A percentile compares a stretch with the other conserved stretches of the same genome.
phyloP scores from a whole-genome alignment of 208 protist species.

The Leishmania gerbilli region DNA sequence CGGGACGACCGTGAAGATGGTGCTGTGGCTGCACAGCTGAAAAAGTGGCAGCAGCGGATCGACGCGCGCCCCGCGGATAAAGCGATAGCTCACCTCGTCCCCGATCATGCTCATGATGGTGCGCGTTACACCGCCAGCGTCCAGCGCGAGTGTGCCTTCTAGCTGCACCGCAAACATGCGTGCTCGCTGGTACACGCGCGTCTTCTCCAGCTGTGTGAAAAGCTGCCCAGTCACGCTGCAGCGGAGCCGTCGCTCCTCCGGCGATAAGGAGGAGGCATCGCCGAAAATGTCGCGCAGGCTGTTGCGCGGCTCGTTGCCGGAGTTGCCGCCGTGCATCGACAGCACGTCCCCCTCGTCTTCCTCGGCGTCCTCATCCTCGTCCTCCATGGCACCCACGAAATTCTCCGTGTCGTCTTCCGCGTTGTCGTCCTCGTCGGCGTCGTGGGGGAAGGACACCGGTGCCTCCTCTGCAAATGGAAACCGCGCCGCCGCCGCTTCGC shows the following conservation, averaged over 20 bases:
- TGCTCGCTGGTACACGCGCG: slow-evolving; percentile 67
- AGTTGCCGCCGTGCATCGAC: background rate
- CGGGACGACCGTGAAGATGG: slow-evolving; percentile 79
- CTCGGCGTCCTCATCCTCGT: slow-evolving; percentile 15
- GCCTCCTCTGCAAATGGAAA: background rate
- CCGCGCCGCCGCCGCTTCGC: background rate
- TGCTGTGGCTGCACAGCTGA: slow-evolving; percentile 78
- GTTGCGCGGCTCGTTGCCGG: background rate
- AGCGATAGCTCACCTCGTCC: slow-evolving; percentile 82
- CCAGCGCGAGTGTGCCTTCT: slow-evolving; percentile 54
- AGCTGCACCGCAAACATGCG: slow-evolving; percentile 85
- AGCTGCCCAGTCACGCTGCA: slow-evolving; percentile 62
- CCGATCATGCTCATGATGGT: slow-evolving; percentile 84
- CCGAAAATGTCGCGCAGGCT: slow-evolving; percentile 11
- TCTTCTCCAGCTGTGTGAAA: slow-evolving; percentile 66
- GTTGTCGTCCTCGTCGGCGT: background rate
- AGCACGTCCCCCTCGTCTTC: background rate
- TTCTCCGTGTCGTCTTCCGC: slow-evolving; percentile 11
- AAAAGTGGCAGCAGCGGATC: slow-evolving; percentile 85
- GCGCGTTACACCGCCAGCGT: slow-evolving; percentile 87
- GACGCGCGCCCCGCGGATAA: slow-evolving; percentile 41
- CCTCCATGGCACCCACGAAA: slow-evolving; percentile 9
- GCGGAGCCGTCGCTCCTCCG: slow-evolving; percentile 17
- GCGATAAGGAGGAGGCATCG: slow-evolving; percentile 2
- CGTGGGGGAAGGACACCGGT: background rate